Base-by-base conservation (phyloP, 306 rosid genomes). In the Rosa persica region DNA sequence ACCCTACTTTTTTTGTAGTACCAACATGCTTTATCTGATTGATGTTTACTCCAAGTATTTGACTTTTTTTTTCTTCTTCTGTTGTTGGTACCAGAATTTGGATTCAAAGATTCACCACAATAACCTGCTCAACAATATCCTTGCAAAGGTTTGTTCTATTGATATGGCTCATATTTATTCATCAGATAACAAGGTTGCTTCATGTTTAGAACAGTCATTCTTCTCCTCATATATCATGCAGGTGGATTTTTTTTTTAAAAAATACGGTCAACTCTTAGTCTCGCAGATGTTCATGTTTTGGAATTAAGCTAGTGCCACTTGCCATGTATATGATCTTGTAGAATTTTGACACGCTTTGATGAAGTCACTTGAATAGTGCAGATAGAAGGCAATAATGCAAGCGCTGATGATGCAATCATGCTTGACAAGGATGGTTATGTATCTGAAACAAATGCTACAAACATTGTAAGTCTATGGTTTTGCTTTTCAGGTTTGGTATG, bases 81-180 rank as follows among this genome's bases (percentile, higher is more conserved):
- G 27, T 20, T 65, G 44, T 64, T 58, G 76, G 78, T 25, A 46
- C 76, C 88, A 93, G 97, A 93, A 88, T 81, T 73, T 93, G 89
- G 97, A 93, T 84, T 93, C 97, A n/a, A 93, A 93, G 97, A 93
- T 90, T 86, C 97, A 93, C 80, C 97, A 93, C 90, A 93, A 93
- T 80, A 93, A 93, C 80, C 94, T 93, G 61, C 97, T 89, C 70
- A 93, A 93, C 72, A 93, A 90, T 85, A 88, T 93, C 78, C 97
- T 93, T 62, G 97, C 97, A 17, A 93, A 93, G 97, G 96, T 93
- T 55, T 61, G 72, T 82, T 65, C 66, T 58, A 19, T 78, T 67
- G 76, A 23, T 78, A 23, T 66, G 25, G 2, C 3, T 47, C 17
- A 40, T 62, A 34, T 10, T 17, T 30, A 30, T 30, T 62, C 68